Evolutionary conservation across 1,139 yeast genomes (phyloP), one percentile per base, ranked within the genome.

Genomic region (Zygoascus meyerae): DNA sequence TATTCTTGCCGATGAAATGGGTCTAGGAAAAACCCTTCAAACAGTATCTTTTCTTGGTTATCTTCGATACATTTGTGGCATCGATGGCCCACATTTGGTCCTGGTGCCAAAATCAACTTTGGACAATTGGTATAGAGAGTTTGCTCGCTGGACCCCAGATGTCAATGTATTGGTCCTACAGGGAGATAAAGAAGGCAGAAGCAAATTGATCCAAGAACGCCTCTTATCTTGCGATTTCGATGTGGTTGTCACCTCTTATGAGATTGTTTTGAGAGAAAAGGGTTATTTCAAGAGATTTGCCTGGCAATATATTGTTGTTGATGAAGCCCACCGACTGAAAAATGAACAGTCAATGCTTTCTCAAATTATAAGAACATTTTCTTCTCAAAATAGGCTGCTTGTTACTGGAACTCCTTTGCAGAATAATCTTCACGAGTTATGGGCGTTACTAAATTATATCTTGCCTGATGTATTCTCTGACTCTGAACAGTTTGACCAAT

Each of bases 1-100:
- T 39, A 90, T 92, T 46, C 73, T 92, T 48, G 98, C 98, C 5
- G 98, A 92, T 66, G 98, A 92, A 67, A 92, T 92, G 98, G 98
- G 98, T 2, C 74, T 92, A 48, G 98, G 98, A 52, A 92, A 92
- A 62, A 92, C 98, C 2, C 73, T 92, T 50, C 98, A 92, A 64
- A 87, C 97, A 0, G 87, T 92, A 51, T 79, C 97, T 2, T 90
- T 92, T 58, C 69, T 92, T 47, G 97, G 96, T 0, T 89, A 86
- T 63, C 71, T 92, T 49, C 73, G 97, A 54, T 86, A 86, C 59
- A 73, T 83, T 49, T 81, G 81, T 55, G 77, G 80, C 40, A 77
- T 86, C n/a, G 81, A 79, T 49, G 98, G 98, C 0, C 98, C 98
- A 0, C 90, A 84, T 61, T 77, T 92, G 44, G 83, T 92, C 21